Conservation (phyloP, 495 filamentous ascomycete species). For the Barbatosphaeria neglecta region DNA sequence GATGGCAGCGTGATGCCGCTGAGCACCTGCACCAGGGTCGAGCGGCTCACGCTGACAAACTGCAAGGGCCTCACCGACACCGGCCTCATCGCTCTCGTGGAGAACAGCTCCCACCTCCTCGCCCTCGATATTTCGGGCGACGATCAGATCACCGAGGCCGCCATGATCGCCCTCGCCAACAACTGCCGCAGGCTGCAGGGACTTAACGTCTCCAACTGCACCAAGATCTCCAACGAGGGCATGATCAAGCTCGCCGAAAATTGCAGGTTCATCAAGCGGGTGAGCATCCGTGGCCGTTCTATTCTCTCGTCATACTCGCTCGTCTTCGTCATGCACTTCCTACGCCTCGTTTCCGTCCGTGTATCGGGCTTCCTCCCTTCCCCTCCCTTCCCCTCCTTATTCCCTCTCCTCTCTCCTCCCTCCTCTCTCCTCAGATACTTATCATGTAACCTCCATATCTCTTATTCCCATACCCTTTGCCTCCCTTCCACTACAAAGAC, state of each 20-base stretch:
- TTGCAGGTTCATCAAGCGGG: conserved; percentile 79
- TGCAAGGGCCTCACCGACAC: conserved; percentile 76
- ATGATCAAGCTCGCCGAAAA: conserved; percentile 69
- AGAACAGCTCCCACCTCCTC: conserved; percentile 68
- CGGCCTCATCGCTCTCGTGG: conserved; percentile 68
- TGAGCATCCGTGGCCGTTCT: conserved; percentile 34
- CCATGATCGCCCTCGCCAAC: conserved; percentile 65
- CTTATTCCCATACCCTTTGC: background rate
- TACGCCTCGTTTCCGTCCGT: no score
- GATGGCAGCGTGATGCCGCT: conserved; percentile 83
- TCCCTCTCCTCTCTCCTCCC: background rate
- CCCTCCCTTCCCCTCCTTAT: background rate
- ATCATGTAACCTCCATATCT: background rate
- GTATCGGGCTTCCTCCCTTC: no score
- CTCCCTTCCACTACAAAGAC: no score
- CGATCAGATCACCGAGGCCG: conserved; percentile 67
- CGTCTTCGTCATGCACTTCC: no score
- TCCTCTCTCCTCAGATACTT: background rate
- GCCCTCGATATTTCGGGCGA: conserved; percentile 85
- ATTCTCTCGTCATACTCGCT: no score
- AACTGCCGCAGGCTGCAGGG: conserved; percentile 82
- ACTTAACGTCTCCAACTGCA: conserved; percentile 83
- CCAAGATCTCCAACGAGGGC: conserved; percentile 72
- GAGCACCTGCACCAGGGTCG: conserved; percentile 74
- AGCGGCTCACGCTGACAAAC: conserved; percentile 86